Evolutionary conservation across 305 asterid genomes (phyloP), one percentile per base, ranked within the genome.

Genomic region (Fraxinus platypoda): DNA sequence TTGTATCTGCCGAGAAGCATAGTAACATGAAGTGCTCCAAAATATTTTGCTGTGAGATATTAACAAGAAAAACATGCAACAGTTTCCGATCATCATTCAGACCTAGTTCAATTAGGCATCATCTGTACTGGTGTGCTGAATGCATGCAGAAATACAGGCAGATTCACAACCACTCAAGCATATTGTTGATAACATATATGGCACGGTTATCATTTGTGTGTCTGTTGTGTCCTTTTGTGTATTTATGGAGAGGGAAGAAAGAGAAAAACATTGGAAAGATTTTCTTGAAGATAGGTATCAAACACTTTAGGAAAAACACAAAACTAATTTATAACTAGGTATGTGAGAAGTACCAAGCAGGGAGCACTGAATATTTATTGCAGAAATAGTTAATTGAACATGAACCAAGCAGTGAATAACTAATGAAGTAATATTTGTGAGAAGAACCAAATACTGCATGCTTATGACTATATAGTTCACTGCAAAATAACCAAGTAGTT

Each of bases 351-450:
- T 71, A 26, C 74, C 37, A 2, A 26, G 25, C 64, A 80, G 78
- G 3, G 35, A 46, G 62, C 54, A 80, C 74, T 41, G 8, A 71
- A 49, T 15, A 82, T 59, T 68, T 11, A 73, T 77, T 79, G 77
- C 76, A 70, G 34, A 9, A 82, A 68, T 68, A 78, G 68, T 28
- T 76, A 26, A 76, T 54, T 28, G 75, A 34, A 64, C 72, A 79
- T 54, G 66, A 70, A 23, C 34, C 23, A 41, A 80, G 43, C 76
- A 80, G 74, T 37, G 8, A 73, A 38, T 72, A 84, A 62, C 52
- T 17, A 77, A 74, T 79, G 78, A 78, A 70, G 28, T 19, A 80
- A 43, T 68, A 34, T 71, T 30, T 79, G 77, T 71, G 71, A 68
- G 78, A 31, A 54, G 71, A 71, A 17, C 25, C 23, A 72, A 33